These are phyloP conservation scores for Diplocarpon rosae DNA, from an alignment of 2,329 filamentous ascomycete genomes.

Conservation along the genomic window DNA sequence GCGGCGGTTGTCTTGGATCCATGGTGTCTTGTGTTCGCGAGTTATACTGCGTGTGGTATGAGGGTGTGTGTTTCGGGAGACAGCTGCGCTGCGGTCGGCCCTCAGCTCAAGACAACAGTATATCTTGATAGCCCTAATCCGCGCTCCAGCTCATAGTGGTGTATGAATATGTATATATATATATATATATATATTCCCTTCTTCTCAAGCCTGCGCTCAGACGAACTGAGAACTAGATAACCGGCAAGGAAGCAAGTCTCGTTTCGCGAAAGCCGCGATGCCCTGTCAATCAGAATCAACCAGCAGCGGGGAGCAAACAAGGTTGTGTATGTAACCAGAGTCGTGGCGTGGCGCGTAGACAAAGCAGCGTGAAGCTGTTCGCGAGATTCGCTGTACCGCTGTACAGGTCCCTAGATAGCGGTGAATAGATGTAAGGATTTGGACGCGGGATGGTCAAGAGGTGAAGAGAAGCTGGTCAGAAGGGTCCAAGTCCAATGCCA, in stretches of 20 bases:
- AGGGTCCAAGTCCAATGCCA: too few relatives aligned
- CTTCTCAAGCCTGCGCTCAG: not conserved
- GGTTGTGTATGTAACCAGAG: too few relatives aligned
- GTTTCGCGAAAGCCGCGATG: slow-evolving; percentile 7
- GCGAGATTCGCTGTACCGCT: too few relatives aligned
- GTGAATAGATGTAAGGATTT: not conserved
- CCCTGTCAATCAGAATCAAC: slow-evolving; percentile 1
- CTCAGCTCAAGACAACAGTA: not conserved
- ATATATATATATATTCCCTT: too few relatives aligned
- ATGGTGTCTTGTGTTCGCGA: slow-evolving; percentile 21
- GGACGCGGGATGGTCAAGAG: too few relatives aligned
- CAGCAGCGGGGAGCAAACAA: too few relatives aligned
- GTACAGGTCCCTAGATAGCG: too few relatives aligned
- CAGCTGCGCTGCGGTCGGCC: not conserved
- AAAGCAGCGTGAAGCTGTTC: too few relatives aligned
- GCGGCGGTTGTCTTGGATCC: slow-evolving; percentile 26
- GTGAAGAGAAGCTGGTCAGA: too few relatives aligned
- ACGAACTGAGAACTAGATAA: not conserved
- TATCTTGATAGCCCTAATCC: not conserved
- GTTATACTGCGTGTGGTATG: not conserved
- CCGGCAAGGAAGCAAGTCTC: not conserved
- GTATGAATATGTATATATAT: too few relatives aligned
- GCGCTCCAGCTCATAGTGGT: not conserved
- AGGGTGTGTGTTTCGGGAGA: slow-evolving; percentile 1
- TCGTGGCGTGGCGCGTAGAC: too few relatives aligned